Evolutionary conservation across 805 yeast genomes (phyloP).

Genomic region (Monosporozyma siamensis): DNA sequence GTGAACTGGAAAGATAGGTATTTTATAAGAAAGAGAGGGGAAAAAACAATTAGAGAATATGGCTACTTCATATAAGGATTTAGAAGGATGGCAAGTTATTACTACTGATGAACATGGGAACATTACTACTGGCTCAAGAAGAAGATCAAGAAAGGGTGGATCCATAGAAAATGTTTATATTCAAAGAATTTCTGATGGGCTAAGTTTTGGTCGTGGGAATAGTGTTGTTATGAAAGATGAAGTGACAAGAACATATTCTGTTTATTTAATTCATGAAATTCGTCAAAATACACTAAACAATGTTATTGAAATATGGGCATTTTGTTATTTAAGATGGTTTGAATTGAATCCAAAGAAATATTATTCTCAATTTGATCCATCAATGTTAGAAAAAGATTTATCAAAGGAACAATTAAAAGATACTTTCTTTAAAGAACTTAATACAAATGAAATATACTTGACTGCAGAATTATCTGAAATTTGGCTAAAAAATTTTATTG

Average conservation of each 20-base stretch:
- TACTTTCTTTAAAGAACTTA: conserved; percentile 16
- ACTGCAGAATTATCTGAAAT: conserved; percentile 43
- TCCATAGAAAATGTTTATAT: conserved; percentile 22
- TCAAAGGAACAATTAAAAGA: conserved; percentile 12
- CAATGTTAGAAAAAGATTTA: conserved; percentile 14
- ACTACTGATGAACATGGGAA: conserved; percentile 24
- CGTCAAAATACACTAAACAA: conserved; percentile 38
- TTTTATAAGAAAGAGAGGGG: too few relatives aligned
- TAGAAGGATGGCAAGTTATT: conserved; percentile 27
- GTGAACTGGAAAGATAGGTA: too few relatives aligned
- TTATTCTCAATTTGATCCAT: conserved; percentile 20
- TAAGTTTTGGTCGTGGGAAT: conserved; percentile 46
- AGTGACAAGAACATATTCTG: conserved; percentile 29
- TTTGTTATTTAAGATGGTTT: conserved; percentile 37
- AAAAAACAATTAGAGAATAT: too few relatives aligned
- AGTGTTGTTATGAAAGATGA: conserved; percentile 35
- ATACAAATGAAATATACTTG: conserved; percentile 42
- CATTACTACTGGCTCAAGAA: conserved; percentile 11
- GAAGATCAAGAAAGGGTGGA: conserved; percentile 18
- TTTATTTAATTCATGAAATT: conserved; percentile 45
- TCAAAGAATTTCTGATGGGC: conserved; percentile 37
- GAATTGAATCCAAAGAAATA: conserved; percentile 32
- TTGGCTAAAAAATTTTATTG: conserved; percentile 35
- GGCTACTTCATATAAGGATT: conserved; percentile 19
- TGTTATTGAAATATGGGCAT: conserved; percentile 39